Base-by-base conservation (phyloP, 1,284 basidiomycete species). In the Rhodotorula sp. region DNA sequence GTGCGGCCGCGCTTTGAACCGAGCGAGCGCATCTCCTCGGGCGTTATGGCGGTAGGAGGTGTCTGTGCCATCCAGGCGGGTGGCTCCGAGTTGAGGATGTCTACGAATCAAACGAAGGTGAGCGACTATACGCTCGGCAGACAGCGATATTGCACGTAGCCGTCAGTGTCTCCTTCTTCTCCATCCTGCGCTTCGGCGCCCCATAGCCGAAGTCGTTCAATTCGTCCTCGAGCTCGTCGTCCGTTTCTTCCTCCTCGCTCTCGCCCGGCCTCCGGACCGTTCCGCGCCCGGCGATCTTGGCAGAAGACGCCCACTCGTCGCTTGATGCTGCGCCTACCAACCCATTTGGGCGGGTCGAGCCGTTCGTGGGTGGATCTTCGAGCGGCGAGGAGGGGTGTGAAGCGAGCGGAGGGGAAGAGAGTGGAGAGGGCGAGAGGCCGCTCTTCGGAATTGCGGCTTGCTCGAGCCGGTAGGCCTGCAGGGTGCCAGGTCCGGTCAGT, bases 181-280 rank as follows among this genome's bases (percentile, higher is more conserved):
- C 61, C 44, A 50, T 59, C 28, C 48, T 47, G 26, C 30, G 28
- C 28, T 30, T 59, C 15, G 24, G 46, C n/a, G 68, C 56, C 4
- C 68, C 68, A 47, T 63, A 69, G n/a, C 68, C 68, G 18, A 66
- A 69, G 34, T 69, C 68, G 58, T 52, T 52, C 57, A 69, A 54
- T 56, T 69, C 68, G 26, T 63, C 53, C 26, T 69, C 68, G 22
- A 62, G 28, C 9, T 66, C 64, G 22, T 59, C 64, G 31, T 69
- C 64, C 34, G 59, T 55, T 20, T 47, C 48, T 2, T 62, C 59
- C 18, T 51, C 64, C 5, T 50, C 48, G 1, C 40, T 52, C 3
- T 54, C 59, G 24, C 15, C 30, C 20, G 22, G 26, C n/a, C n/a
- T 8, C 54, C 46, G 51, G n/a, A 15, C 20, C 26, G 46, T 58